These are phyloP conservation scores for Acanthamoeba lenticulata DNA, from an alignment of 208 protist genomes.

Conservation along the genomic window DNA sequence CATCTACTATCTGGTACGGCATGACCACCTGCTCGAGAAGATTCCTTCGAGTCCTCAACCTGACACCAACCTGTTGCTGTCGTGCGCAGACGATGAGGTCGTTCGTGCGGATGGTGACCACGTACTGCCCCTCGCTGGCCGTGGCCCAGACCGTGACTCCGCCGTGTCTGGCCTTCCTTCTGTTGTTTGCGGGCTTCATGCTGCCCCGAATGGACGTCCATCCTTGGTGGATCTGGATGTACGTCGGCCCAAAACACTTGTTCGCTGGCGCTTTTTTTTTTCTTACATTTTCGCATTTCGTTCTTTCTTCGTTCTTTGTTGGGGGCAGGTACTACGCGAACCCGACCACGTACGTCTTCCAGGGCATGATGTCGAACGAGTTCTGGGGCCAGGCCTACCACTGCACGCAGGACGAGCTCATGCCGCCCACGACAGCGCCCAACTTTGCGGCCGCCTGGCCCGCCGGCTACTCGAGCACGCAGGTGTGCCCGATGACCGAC, in stretches of 20 bases:
- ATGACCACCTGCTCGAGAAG: neutral
- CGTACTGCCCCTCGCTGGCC: neutral
- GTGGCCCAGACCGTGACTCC: conserved; percentile 52
- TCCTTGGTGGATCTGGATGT: conserved; percentile 47
- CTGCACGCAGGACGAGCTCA: neutral
- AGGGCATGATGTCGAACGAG: neutral
- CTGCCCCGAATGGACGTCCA: neutral
- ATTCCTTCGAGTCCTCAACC: neutral
- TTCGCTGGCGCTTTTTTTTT: neutral
- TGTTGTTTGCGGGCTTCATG: conserved; percentile 55
- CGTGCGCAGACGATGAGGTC: neutral
- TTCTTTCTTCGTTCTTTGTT: too few species aligned
- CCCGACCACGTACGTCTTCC: neutral
- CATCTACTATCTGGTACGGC: conserved; percentile 10
- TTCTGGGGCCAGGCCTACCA: neutral
- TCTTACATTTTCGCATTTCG: neutral
- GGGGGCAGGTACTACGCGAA: too few species aligned
- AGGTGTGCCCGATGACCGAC: conserved; percentile 40
- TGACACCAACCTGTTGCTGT: too few species aligned
- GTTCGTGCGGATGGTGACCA: conserved; percentile 36
- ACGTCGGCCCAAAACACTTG: too few species aligned
- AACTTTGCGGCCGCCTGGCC: too few species aligned
- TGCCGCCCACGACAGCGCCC: neutral
- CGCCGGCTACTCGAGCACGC: too few species aligned
- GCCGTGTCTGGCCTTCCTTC: neutral